Base-by-base conservation (phyloP, 345 rosid genomes). In the Ailanthus altissimus region DNA sequence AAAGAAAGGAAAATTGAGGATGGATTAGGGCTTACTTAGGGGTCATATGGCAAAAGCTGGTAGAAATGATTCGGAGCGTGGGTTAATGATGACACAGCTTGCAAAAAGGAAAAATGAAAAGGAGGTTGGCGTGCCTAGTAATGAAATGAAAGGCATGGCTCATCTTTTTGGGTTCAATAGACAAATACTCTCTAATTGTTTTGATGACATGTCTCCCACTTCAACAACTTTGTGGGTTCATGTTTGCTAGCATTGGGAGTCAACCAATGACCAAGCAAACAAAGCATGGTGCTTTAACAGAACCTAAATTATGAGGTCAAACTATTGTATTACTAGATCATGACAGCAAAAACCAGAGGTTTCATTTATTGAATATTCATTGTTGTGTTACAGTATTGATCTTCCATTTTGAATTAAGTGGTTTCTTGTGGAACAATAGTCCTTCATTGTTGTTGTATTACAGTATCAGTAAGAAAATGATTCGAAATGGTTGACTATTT, bases 51-150 rank as follows among this genome's bases (percentile, higher is more conserved):
- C 72, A 57, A 75, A 53, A 84, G 10, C 62, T 71, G 79, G 83
- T 82, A 67, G 89, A 70, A 84, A 90, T 88, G 91, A 90, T 90
- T 83, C 71, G 80, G 82, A 38, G 82, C 80, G 84, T 80, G 86
- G 86, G 74, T 28, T 76, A 79, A 90, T 84, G 86, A 88, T 90
- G 84, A 75, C 67, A 59, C 47, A 58, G 66, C 75, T 65, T 46
- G 47, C 74, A 45, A 60, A 82, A 79, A 9, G 75, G n/a, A 54
- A 28, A 40, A 42, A 36, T 58, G 66, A 82, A 54, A 54, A 70
- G 74, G 78, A n/a, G 67, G 38, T 32, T 79, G 79, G 90, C 90
- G 85, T 85, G 87, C 83, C 71, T 56, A 65, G 75, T 72, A 67
- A 78, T 59, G 75, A 75, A 70, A 75, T 72, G 75, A 74, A 62